Percentiles rank a stretch among this genome's conserved stretches.
These are phyloP conservation scores for Toxoplasma gondii DNA, from an alignment of 169 alveolate genomes.

Conservation along the genomic window DNA sequence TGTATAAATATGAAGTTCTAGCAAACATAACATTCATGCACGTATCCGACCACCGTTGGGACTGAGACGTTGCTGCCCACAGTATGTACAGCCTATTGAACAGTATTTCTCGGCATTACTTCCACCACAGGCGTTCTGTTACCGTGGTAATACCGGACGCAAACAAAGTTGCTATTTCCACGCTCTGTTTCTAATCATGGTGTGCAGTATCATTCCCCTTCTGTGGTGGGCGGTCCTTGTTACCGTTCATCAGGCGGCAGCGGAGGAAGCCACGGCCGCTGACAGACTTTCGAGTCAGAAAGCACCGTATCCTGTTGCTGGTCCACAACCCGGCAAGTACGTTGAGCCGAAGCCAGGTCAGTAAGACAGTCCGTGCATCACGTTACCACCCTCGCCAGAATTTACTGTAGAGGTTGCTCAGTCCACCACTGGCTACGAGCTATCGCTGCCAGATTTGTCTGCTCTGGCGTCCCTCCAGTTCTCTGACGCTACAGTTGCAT, in stretches of 20 bases:
- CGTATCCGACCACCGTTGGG: too few species aligned
- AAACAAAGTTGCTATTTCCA: background rate
- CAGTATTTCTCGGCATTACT: too few species aligned
- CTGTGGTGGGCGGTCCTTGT: background rate
- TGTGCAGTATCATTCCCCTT: background rate
- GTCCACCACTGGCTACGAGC: slow-evolving; percentile 22
- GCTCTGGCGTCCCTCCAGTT: background rate
- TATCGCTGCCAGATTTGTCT: slow-evolving; percentile 13
- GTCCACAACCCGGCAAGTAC: slow-evolving; percentile 38
- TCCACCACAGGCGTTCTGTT: background rate
- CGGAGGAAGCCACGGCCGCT: background rate
- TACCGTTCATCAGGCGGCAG: background rate
- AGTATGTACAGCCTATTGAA: too few species aligned
- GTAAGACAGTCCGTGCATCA: background rate
- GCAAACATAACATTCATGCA: too few species aligned
- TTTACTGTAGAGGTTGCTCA: slow-evolving; percentile 14
- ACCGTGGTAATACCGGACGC: background rate
- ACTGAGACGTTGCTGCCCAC: too few species aligned
- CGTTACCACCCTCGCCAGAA: background rate
- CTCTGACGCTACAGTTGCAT: background rate
- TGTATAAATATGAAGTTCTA: too few species aligned
- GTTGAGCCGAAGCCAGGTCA: slow-evolving; percentile 30
- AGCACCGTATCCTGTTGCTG: slow-evolving; percentile 36
- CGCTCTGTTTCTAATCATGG: background rate
- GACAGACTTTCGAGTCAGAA: background rate